Evolutionary conservation across 345 rosid species (phyloP).

Genomic region (Eucalyptus lansdowneana): DNA sequence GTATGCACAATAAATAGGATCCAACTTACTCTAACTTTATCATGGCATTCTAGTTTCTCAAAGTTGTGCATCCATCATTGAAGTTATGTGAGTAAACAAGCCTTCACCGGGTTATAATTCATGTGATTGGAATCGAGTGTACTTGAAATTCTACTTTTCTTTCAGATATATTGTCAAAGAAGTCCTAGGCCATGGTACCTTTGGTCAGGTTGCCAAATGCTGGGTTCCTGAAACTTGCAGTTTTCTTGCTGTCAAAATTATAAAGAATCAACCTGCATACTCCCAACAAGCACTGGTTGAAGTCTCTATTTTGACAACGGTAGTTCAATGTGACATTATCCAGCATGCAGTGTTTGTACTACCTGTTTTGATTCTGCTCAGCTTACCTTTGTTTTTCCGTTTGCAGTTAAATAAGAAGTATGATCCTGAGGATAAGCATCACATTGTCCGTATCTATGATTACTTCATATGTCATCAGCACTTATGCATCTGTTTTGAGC

Average conservation of each 20-base stretch:
- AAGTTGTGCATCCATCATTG: neutral
- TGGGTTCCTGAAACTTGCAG: constrained; percentile 62
- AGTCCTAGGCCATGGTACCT: constrained; percentile 98
- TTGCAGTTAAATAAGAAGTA: constrained; percentile 90
- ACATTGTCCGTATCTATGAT: constrained; percentile 95
- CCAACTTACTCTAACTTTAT: neutral
- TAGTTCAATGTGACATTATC: constrained; percentile 10
- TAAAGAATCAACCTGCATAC: constrained; percentile 96
- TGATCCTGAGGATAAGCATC: constrained; percentile 98
- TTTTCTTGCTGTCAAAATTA: constrained; percentile 92
- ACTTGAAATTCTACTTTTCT: neutral
- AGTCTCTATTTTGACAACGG: constrained; percentile 95
- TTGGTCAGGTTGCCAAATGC: constrained; percentile 99
- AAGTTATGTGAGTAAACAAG: neutral
- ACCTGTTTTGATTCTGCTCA: neutral
- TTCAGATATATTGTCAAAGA: constrained; percentile 93
- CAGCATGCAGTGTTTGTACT: neutral
- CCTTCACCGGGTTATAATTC: neutral
- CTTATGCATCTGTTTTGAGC: constrained; percentile 93
- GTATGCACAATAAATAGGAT: neutral
- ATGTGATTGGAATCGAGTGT: neutral
- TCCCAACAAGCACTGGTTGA: constrained; percentile 97
- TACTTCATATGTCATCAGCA: constrained; percentile 78
- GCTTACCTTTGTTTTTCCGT: constrained; percentile 1
- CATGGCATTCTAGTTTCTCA: neutral